A percentile compares a stretch with the other conserved stretches of the same genome.
phyloP scores from a whole-genome alignment of 2,329 filamentous ascomycete species.

The Aspergillus bombycis region DNA sequence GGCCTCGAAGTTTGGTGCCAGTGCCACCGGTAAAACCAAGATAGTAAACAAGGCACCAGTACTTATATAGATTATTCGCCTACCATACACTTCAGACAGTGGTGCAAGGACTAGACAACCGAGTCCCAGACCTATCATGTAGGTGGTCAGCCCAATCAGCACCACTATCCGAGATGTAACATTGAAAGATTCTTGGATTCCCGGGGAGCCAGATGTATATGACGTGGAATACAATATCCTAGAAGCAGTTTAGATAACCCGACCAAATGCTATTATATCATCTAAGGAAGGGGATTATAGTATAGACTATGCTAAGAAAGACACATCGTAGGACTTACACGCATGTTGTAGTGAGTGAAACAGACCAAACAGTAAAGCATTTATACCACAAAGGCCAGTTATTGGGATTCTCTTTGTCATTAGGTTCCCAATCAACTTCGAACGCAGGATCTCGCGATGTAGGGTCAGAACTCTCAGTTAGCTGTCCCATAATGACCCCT shows the following conservation, averaged over 20 bases:
- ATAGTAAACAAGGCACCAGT: slow-evolving; percentile 64
- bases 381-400: slow-evolving; percentile 25
- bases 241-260: not conserved
- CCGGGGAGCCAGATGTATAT: slow-evolving; percentile 70
- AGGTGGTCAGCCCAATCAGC: slow-evolving; percentile 72
- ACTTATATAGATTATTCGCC: slow-evolving; percentile 61
- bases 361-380: slow-evolving; percentile 22
- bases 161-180: slow-evolving; percentile 58
- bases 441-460: slow-evolving; percentile 15
- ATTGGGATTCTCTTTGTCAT: slow-evolving; percentile 19
- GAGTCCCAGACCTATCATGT: slow-evolving; percentile 69
- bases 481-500: not conserved
- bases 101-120: slow-evolving; percentile 71
- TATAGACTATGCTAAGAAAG: not conserved
- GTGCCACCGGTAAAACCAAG: slow-evolving; percentile 67
- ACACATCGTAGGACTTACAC: slow-evolving; percentile 12
- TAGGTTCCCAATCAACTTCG: slow-evolving; percentile 18
- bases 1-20: slow-evolving; percentile 48
- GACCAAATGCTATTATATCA: not conserved
- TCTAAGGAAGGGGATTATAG: not conserved
- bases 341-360: slow-evolving; percentile 23
- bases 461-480: not conserved
- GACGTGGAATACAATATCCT: slow-evolving; percentile 69
- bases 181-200: slow-evolving; percentile 66
- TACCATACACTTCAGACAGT: slow-evolving; percentile 43